Evolutionary conservation across 1,139 yeast species (phyloP).

Genomic region (Scheffersomyces lignicola): DNA sequence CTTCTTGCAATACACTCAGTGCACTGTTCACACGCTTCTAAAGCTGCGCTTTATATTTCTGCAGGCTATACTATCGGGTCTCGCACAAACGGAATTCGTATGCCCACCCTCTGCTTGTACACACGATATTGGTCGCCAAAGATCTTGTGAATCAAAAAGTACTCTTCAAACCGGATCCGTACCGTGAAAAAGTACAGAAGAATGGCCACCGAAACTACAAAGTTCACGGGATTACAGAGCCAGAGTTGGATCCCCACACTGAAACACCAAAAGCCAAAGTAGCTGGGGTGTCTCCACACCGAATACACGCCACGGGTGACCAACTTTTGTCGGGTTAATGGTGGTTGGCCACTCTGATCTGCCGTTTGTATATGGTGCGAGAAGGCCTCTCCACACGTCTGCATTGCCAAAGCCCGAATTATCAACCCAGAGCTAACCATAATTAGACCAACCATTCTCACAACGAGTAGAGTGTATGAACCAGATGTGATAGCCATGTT

Average conservation of each 20-base stretch:
- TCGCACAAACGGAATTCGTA: conserved; percentile 31
- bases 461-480: background rate
- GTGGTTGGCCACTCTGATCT: conserved; percentile 8
- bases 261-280: conserved; percentile 42
- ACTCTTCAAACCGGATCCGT: conserved; percentile 40
- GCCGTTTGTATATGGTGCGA: conserved; percentile 26
- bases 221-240: conserved; percentile 24
- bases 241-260: conserved; percentile 35
- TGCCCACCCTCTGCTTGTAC: conserved; percentile 25
- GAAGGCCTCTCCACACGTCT: conserved; percentile 37
- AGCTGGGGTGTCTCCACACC: conserved; percentile 40
- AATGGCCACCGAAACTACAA: conserved; percentile 18
- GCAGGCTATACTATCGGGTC: conserved; percentile 1
- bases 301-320: conserved; percentile 35
- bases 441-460: conserved; percentile 13
- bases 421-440: conserved; percentile 22
- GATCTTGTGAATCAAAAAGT: conserved; percentile 25
- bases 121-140: conserved; percentile 29
- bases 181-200: conserved; percentile 30
- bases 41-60: conserved; percentile 6
- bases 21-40: no score
- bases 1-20: no score
- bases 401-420: conserved; percentile 32
- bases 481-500: no score
- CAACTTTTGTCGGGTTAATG: no score